Percentiles rank a stretch among this genome's conserved stretches.
Conservation (phyloP, 1,284 basidiomycete species). For the Irpex sp. region DNA sequence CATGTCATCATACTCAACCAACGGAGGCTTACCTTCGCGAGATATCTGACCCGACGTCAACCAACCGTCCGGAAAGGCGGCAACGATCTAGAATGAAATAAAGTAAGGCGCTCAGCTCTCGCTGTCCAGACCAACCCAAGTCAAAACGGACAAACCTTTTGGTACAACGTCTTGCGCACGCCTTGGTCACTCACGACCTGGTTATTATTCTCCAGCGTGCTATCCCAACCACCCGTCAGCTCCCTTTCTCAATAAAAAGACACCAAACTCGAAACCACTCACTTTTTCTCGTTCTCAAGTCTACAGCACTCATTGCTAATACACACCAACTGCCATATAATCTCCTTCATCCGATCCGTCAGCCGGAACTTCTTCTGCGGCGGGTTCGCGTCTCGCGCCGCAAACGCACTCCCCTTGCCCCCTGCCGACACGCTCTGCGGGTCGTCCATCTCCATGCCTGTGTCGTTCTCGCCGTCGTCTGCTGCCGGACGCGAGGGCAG, state of each 20-base stretch:
- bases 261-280: conserved; percentile 25
- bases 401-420: conserved; percentile 22
- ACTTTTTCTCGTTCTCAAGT: conserved; percentile 85
- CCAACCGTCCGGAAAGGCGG: conserved; percentile 74
- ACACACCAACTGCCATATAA: conserved; percentile 75
- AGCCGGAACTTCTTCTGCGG: conserved; percentile 69
- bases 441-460: conserved; percentile 26
- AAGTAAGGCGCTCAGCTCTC: background rate
- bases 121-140: background rate
- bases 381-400: conserved; percentile 45
- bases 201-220: conserved; percentile 61
- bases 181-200: conserved; percentile 77
- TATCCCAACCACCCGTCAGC: conserved; percentile 23
- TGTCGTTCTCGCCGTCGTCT: conserved; percentile 23
- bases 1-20: background rate
- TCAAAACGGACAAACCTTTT: conserved; percentile 45
- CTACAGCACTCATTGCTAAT: conserved; percentile 78
- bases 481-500: conserved; percentile 14
- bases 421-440: conserved; percentile 22
- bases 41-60: conserved; percentile 49
- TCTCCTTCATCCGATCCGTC: conserved; percentile 72
- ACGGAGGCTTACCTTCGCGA: conserved; percentile 41
- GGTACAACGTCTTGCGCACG: conserved; percentile 70
- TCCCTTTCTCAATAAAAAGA: background rate
- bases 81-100: conserved; percentile 54